Evolutionary conservation across 495 filamentous ascomycete species (phyloP).

Genomic region (Apiosordaria backusii): DNA sequence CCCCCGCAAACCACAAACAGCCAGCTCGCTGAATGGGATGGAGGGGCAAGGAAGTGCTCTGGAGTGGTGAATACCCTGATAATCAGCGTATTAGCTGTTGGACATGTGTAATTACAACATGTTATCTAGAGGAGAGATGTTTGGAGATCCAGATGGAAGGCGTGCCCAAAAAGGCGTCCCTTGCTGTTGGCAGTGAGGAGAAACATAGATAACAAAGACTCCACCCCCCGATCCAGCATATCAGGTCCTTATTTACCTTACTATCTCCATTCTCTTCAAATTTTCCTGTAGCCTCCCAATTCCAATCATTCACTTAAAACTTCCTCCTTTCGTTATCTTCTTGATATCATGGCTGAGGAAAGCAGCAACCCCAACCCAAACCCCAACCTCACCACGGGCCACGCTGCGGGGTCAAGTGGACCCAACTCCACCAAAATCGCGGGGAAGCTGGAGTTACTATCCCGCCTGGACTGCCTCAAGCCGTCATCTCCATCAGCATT

Average conservation of each 20-base stretch:
- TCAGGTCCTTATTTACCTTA: too few species aligned
- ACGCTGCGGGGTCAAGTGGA: not conserved
- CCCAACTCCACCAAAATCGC: not conserved
- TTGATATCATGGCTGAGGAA: too few species aligned
- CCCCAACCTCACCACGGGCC: not conserved
- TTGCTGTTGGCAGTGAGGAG: not conserved
- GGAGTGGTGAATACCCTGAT: not conserved
- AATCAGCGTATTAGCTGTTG: not conserved
- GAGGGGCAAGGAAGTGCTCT: not conserved
- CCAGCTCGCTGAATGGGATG: not conserved
- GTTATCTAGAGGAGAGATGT: not conserved
- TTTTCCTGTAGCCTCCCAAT: too few species aligned
- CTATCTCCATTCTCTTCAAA: too few species aligned
- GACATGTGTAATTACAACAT: too few species aligned
- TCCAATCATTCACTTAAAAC: too few species aligned
- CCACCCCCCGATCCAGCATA: too few species aligned
- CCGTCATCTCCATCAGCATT: not conserved
- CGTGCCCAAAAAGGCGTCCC: too few species aligned
- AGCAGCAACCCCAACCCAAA: not conserved
- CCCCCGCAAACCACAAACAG: not conserved
- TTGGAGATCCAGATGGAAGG: not conserved
- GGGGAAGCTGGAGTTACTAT: not conserved
- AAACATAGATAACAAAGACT: not conserved
- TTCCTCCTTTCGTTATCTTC: too few species aligned
- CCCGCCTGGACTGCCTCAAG: not conserved